Conservation (phyloP, 805 yeast genomes). For the Wickerhamiella azymoides region DNA sequence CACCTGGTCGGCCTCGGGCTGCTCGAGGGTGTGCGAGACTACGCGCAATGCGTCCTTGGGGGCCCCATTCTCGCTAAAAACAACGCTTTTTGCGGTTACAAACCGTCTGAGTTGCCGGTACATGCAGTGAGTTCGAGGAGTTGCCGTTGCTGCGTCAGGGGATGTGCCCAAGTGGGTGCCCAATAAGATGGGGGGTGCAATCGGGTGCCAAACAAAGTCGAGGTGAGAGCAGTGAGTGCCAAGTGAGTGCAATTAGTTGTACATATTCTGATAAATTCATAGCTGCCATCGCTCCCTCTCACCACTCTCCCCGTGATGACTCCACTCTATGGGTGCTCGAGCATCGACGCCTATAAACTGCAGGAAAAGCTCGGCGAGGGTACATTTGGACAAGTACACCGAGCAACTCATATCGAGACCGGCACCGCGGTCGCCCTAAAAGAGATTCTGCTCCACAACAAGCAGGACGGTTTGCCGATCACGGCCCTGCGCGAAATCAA, state of each 20-base stretch:
- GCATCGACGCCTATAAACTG: conserved; percentile 23
- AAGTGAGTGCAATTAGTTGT: too few species aligned
- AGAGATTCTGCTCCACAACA: conserved; percentile 63
- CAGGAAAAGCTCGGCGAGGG: conserved; percentile 53
- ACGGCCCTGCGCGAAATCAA: conserved; percentile 90
- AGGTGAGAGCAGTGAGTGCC: too few species aligned
- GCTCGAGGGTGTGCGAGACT: conserved; percentile 27
- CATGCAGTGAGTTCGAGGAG: not conserved
- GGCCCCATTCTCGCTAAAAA: conserved; percentile 53
- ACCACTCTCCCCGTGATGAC: not conserved
- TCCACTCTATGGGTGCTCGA: conserved; percentile 24
- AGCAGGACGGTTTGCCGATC: conserved; percentile 71
- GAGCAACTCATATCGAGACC: conserved; percentile 45
- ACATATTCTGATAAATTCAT: too few species aligned
- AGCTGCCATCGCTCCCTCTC: too few species aligned
- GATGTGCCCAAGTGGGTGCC: too few species aligned
- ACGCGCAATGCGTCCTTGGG: conserved; percentile 26
- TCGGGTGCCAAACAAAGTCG: too few species aligned
- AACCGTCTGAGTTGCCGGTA: conserved; percentile 10
- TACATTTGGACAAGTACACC: conserved; percentile 81
- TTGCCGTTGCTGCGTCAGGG: too few species aligned
- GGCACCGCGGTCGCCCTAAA: conserved; percentile 70
- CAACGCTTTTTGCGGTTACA: conserved; percentile 32
- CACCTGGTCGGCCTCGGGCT: conserved; percentile 29
- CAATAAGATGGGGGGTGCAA: too few species aligned